A percentile compares a stretch with the other conserved stretches of the same genome.
These are phyloP conservation scores for Hypholoma sublateritium DNA, from an alignment of 768 basidiomycete species.

Conservation along the genomic window DNA sequence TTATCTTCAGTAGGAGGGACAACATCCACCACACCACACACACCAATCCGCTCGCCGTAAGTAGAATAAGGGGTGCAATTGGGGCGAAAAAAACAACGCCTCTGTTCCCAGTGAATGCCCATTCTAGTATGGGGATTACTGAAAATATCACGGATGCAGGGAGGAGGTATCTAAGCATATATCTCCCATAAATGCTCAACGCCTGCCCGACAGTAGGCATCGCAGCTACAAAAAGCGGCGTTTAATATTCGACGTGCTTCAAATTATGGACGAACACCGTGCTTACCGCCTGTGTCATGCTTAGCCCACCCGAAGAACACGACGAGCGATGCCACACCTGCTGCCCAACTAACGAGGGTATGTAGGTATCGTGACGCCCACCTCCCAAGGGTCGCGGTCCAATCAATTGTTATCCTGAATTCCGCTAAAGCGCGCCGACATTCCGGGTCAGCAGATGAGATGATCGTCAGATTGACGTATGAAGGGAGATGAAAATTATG, in stretches of 20 bases:
- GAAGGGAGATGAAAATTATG: conserved; percentile 20
- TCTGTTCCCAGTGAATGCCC: conserved; percentile 59
- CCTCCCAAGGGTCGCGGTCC: conserved; percentile 68
- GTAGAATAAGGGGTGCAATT: conserved; percentile 56
- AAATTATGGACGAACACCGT: neutral
- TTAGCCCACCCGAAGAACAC: conserved; percentile 53
- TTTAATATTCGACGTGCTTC: neutral
- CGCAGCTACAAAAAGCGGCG: conserved; percentile 25
- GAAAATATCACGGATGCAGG: conserved; percentile 43
- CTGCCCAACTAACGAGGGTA: conserved; percentile 69
- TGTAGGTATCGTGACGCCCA: conserved; percentile 75
- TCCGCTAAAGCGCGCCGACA: conserved; percentile 42
- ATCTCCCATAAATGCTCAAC: conserved; percentile 40
- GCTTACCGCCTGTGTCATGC: conserved; percentile 30
- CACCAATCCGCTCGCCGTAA: conserved; percentile 67
- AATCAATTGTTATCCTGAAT: conserved; percentile 64
- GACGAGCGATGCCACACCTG: conserved; percentile 64
- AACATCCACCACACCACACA: conserved; percentile 59
- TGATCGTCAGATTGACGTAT: conserved; percentile 57
- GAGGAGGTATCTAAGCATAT: conserved; percentile 42
- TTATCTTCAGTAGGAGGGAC: conserved; percentile 43
- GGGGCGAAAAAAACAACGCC: conserved; percentile 48
- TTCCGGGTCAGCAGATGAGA: conserved; percentile 47
- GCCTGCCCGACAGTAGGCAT: conserved; percentile 53
- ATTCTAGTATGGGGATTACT: conserved; percentile 54